Conservation (phyloP, 2,329 filamentous ascomycete genomes). For the Paracoccidioides brasiliensis region DNA sequence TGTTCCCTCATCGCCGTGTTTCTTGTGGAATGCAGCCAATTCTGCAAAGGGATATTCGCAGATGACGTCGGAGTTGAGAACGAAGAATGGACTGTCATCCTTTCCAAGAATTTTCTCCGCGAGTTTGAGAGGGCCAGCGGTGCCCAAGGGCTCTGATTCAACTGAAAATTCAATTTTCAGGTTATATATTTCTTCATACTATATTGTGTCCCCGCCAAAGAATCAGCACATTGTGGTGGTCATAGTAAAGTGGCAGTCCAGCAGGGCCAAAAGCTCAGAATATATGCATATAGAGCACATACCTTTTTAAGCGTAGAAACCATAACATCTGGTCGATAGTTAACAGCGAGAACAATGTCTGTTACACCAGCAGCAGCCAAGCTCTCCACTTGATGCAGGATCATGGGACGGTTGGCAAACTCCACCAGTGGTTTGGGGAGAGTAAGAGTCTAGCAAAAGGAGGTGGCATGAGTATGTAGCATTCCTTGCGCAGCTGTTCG, state of each 20-base stretch:
- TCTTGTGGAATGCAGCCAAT: constrained; percentile 81
- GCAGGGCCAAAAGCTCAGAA: neutral
- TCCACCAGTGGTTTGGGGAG: constrained; percentile 96
- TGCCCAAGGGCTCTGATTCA: constrained; percentile 89
- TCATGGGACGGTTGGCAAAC: constrained; percentile 99
- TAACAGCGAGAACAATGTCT: constrained; percentile 94
- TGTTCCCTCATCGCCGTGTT: constrained; percentile 87
- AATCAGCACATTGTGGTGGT: neutral
- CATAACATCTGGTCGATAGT: constrained; percentile 98
- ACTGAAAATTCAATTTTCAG: constrained; percentile 96
- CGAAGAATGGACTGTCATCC: constrained; percentile 91
- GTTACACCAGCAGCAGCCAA: constrained; percentile 88
- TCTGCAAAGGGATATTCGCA: constrained; percentile 94
- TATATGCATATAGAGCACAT: constrained; percentile 3
- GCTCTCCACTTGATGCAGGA: constrained; percentile 92
- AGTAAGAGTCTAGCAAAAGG: constrained; percentile 63
- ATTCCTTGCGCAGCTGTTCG: neutral
- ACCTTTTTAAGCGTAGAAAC: constrained; percentile 84
- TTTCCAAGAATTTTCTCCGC: constrained; percentile 85
- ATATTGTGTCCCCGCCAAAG: neutral
- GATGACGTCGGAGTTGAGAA: constrained; percentile 95
- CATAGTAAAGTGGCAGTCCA: neutral
- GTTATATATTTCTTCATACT: constrained; percentile 86
- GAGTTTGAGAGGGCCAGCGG: constrained; percentile 87
- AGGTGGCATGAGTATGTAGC: neutral